phyloP scores from a whole-genome alignment of 2,329 filamentous ascomycete genomes.

The Fusarium succisae region DNA sequence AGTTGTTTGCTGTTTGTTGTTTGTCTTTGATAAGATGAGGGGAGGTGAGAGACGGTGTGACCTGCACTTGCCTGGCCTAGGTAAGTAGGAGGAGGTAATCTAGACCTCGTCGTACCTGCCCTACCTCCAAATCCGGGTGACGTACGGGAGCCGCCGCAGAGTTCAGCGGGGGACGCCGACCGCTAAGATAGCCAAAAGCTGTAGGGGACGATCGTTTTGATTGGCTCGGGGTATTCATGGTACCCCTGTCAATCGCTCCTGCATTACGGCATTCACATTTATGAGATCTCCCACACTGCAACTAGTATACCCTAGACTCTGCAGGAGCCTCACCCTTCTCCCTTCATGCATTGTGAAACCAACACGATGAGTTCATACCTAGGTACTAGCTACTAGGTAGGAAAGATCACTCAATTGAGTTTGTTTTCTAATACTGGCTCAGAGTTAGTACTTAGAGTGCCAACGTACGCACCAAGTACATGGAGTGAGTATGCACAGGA shows the following conservation, averaged over 20 bases:
- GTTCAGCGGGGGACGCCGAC: conserved; percentile 40
- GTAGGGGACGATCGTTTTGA: neutral
- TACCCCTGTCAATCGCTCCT: conserved; percentile 24
- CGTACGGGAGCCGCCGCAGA: conserved; percentile 36
- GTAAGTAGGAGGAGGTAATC: neutral
- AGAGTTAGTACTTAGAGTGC: neutral
- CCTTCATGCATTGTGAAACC: neutral
- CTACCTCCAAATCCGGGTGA: conserved; percentile 26
- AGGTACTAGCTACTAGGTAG: too few relatives aligned
- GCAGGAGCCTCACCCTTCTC: neutral
- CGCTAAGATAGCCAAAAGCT: conserved; percentile 33
- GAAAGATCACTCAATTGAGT: neutral
- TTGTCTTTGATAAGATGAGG: conserved; percentile 14
- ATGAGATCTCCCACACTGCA: neutral
- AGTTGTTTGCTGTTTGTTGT: neutral
- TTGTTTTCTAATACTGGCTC: neutral
- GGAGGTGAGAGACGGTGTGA: conserved; percentile 30
- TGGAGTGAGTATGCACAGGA: neutral
- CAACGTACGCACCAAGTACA: neutral
- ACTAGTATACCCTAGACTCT: conserved; percentile 22
- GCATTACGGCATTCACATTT: conserved; percentile 4
- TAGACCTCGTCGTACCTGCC: neutral
- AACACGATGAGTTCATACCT: neutral
- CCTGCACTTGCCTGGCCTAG: conserved; percentile 32
- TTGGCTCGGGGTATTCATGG: conserved; percentile 24